Conservation (phyloP, 805 yeast species). For the Maudiozyma saulgeensis region DNA sequence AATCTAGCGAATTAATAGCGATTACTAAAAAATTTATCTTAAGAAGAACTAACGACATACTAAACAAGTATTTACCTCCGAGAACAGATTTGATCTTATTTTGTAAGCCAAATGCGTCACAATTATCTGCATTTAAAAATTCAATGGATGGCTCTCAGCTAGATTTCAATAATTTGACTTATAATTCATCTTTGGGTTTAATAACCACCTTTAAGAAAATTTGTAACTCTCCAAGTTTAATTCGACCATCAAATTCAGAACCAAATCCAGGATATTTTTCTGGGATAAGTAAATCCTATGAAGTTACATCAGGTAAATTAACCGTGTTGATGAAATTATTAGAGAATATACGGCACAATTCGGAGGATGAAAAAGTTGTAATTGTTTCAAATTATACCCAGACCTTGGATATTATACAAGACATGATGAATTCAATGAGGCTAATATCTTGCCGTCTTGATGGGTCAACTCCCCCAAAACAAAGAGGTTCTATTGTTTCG, state of each 20-base stretch:
- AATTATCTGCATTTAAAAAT: slow-evolving; percentile 44
- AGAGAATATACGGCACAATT: slow-evolving; percentile 33
- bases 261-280: slow-evolving; percentile 12
- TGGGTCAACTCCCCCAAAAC: slow-evolving; percentile 67
- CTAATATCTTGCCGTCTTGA: slow-evolving; percentile 59
- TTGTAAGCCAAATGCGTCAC: slow-evolving; percentile 63
- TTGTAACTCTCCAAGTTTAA: slow-evolving; percentile 70
- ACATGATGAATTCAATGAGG: slow-evolving; percentile 39
- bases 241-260: slow-evolving; percentile 16
- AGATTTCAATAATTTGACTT: slow-evolving; percentile 22
- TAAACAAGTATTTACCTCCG: slow-evolving; percentile 55
- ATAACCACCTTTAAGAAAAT: slow-evolving; percentile 71
- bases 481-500: slow-evolving; percentile 56
- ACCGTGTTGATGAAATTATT: slow-evolving; percentile 49
- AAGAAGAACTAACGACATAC: slow-evolving; percentile 56
- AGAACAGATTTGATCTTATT: slow-evolving; percentile 70
- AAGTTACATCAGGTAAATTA: slow-evolving; percentile 51
- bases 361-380: slow-evolving; percentile 63
- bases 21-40: slow-evolving; percentile 60
- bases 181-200: slow-evolving; percentile 46
- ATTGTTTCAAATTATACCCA: slow-evolving; percentile 82
- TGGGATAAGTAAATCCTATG: not conserved
- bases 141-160: slow-evolving; percentile 30
- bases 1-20: slow-evolving; percentile 52
- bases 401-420: slow-evolving; percentile 69